These are phyloP conservation scores for Prorocentrum cordatum DNA, from an alignment of 169 alveolate species.

Conservation along the genomic window DNA sequence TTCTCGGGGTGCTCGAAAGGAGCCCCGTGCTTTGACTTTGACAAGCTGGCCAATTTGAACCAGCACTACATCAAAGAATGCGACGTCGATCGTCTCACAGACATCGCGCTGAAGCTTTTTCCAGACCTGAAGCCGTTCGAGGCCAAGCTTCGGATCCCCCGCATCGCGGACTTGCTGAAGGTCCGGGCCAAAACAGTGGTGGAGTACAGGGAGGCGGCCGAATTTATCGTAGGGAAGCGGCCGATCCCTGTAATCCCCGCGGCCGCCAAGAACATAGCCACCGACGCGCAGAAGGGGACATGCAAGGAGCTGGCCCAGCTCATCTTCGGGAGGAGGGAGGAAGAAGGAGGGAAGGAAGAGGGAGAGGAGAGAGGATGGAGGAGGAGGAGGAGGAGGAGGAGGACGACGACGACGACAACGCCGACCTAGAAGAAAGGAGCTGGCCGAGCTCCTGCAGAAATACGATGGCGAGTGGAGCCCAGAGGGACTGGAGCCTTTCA, in stretches of 20 bases:
- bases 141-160: constrained; percentile 10
- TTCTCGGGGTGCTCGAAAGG: constrained; percentile 20
- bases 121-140: constrained; percentile 8
- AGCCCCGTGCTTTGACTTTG: constrained; percentile 57
- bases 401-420: background rate
- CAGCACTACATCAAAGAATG: constrained; percentile 63
- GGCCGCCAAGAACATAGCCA: background rate
- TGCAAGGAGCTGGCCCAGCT: background rate
- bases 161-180: constrained; percentile 28
- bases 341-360: too few relatives aligned
- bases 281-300: background rate
- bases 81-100: background rate
- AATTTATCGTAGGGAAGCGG: background rate
- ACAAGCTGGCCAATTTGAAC: constrained; percentile 15
- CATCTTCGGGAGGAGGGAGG: too few relatives aligned
- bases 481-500: constrained; percentile 11
- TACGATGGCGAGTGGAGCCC: constrained; percentile 28
- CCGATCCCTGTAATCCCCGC: background rate
- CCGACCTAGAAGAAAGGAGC: background rate
- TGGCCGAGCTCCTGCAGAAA: background rate
- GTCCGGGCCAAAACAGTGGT: constrained; percentile 50
- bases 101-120: constrained; percentile 11
- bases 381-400: too few relatives aligned
- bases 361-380: too few relatives aligned
- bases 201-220: constrained; percentile 41